Percentiles rank a stretch among this genome's conserved stretches.
phyloP scores from a whole-genome alignment of 2,329 filamentous ascomycete genomes.

The Aspergillus ibericus region DNA sequence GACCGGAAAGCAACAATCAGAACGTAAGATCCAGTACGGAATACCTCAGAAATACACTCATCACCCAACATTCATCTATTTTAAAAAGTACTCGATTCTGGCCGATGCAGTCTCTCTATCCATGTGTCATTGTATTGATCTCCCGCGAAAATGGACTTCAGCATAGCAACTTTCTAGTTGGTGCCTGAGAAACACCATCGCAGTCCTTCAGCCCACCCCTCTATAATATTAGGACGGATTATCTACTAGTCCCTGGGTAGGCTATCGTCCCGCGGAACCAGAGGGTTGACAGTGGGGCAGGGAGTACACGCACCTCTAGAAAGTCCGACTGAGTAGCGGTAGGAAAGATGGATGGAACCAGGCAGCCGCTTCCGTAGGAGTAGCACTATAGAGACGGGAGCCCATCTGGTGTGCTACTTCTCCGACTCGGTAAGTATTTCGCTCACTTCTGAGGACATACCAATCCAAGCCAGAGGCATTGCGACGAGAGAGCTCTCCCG shows the following conservation, averaged over 20 bases:
- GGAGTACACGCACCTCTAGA: not conserved
- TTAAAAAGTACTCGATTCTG: too few species aligned
- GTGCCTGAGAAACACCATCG: too few species aligned
- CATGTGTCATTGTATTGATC: too few species aligned
- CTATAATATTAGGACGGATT: not conserved
- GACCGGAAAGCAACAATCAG: not conserved
- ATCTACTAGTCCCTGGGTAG: not conserved
- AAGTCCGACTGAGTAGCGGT: conserved; percentile 3
- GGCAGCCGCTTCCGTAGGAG: not conserved
- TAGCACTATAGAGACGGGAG: not conserved
- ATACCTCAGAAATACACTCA: too few species aligned
- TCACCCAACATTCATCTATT: too few species aligned
- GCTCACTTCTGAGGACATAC: not conserved
- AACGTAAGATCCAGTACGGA: not conserved
- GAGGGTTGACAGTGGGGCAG: not conserved
- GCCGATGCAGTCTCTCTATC: too few species aligned
- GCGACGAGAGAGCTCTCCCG: not conserved
- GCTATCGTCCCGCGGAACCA: not conserved
- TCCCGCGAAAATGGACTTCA: too few species aligned
- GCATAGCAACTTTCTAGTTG: too few species aligned
- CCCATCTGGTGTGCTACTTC: not conserved
- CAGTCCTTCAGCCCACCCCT: not conserved
- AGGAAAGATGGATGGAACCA: not conserved
- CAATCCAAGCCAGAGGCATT: not conserved
- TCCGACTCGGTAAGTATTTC: not conserved